These are phyloP conservation scores for Parmelia sp. DNA, from an alignment of 495 filamentous ascomycete genomes.

Conservation along the genomic window DNA sequence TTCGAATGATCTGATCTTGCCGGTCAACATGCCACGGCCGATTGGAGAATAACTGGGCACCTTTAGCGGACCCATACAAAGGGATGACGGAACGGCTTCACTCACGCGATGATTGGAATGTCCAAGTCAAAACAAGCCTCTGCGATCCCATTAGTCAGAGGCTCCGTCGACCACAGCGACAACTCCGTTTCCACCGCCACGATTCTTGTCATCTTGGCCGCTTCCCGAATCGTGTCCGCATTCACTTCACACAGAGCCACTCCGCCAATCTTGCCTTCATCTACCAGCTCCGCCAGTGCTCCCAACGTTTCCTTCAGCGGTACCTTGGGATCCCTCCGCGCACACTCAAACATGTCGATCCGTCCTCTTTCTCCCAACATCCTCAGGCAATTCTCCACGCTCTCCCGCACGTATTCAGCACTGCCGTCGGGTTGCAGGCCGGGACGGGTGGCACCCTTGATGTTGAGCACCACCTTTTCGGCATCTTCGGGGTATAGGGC, in stretches of 20 bases:
- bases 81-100: not conserved
- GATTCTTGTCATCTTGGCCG: conserved; percentile 62
- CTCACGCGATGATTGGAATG: conserved; percentile 61
- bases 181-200: conserved; percentile 72
- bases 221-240: conserved; percentile 67
- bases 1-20: conserved; percentile 50
- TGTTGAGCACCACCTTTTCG: conserved; percentile 49
- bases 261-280: conserved; percentile 56
- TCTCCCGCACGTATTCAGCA: conserved; percentile 54
- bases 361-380: conserved; percentile 63
- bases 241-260: conserved; percentile 68
- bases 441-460: conserved; percentile 47
- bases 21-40: conserved; percentile 49
- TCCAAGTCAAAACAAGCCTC: conserved; percentile 59
- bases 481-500: conserved; percentile 52
- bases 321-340: conserved; percentile 58
- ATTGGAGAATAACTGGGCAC: conserved; percentile 45
- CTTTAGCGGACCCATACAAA: not conserved
- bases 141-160: conserved; percentile 68
- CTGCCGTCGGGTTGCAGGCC: conserved; percentile 51
- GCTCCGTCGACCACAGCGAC: conserved; percentile 58
- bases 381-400: conserved; percentile 54
- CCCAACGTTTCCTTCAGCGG: conserved; percentile 51
- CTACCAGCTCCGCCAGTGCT: conserved; percentile 36
- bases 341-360: conserved; percentile 73